Base-by-base conservation (phyloP, 352 stramenopile species). In the Phytopythium mirpurense region DNA sequence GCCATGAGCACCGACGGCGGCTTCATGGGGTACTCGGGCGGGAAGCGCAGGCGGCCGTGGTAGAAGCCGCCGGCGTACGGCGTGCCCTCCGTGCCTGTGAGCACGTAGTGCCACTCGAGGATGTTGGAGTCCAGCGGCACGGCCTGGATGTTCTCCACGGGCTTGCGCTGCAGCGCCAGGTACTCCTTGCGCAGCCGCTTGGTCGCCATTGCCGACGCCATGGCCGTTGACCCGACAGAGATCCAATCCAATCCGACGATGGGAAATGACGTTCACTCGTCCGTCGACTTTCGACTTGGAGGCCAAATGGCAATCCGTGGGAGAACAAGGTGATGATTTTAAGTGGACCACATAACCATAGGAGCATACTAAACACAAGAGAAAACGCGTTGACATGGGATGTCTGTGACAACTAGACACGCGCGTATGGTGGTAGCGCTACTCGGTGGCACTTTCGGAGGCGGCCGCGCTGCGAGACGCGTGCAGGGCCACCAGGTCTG, bases 101-200 rank as follows among this genome's bases (percentile, higher is more conserved):
- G 92, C 14, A 98, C 91, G 66, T 97, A 98, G 66, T 98, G 91
- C 90, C 95, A 98, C 73, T 98, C 91, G 15, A 98, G 75, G 51
- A 98, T 97, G 65, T 98, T 98, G 32, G 68, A 77, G 62, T 98
- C 90, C 45, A 96, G 69, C 27, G 94, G 92, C 35, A 86, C 68
- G 16, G 93, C 89, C 44, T 82, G 74, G 51, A 98, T 97, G 70
- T 96, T 95, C 46, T 88, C 80, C 54, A 90, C 79, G 27, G 93
- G 92, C 60, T 95, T 96, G 56, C 90, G 89, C 54, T 90, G 75
- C 50, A 98, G 72, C 35, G 88, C 71, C 49, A 95, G 60, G 55
- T 97, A 95, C 68, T 98, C 93, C 51, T 96, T 95, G n/a, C 84
- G 89, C 41, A 98, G 70, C 26, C 93, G 89, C 63, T 96, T 92